Conservation (phyloP, 345 rosid species). For the Mallotus nudiflorus region DNA sequence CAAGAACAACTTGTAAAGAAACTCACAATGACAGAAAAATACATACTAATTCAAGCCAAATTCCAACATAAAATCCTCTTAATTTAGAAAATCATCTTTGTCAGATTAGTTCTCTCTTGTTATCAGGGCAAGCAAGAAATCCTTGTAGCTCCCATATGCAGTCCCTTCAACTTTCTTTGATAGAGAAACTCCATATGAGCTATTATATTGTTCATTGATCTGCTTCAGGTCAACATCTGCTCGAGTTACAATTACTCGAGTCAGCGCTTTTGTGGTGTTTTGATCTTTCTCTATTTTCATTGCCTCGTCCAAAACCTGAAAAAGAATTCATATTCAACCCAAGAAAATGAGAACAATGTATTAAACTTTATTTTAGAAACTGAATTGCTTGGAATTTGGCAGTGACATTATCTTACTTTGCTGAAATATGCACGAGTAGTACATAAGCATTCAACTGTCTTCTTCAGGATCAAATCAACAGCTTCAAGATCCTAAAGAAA, state of each 20-base stretch:
- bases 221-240: slow-evolving; percentile 66
- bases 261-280: slow-evolving; percentile 54
- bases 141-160: slow-evolving; percentile 78
- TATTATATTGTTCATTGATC: slow-evolving; percentile 46
- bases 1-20: not conserved
- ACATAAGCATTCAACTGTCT: slow-evolving; percentile 60
- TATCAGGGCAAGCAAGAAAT: slow-evolving; percentile 57
- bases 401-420: slow-evolving; percentile 42
- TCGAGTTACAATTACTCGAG: slow-evolving; percentile 69
- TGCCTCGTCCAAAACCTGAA: slow-evolving; percentile 62
- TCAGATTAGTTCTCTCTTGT: slow-evolving; percentile 42
- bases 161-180: slow-evolving; percentile 46
- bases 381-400: not conserved
- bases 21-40: not conserved
- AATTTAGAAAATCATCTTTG: not conserved
- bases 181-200: slow-evolving; percentile 46
- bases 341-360: too few species aligned
- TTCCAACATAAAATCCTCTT: slow-evolving; percentile 8
- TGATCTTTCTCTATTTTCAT: slow-evolving; percentile 51
- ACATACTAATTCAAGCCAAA: not conserved
- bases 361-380: too few species aligned
- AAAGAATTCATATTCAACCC: slow-evolving; percentile 1
- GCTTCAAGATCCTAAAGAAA: slow-evolving; percentile 53
- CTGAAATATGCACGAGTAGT: slow-evolving; percentile 63
- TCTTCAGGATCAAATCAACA: slow-evolving; percentile 38